Percentiles rank a stretch among this genome's conserved stretches.
Conservation (phyloP, 306 rosid genomes). For the Betula pendula region DNA sequence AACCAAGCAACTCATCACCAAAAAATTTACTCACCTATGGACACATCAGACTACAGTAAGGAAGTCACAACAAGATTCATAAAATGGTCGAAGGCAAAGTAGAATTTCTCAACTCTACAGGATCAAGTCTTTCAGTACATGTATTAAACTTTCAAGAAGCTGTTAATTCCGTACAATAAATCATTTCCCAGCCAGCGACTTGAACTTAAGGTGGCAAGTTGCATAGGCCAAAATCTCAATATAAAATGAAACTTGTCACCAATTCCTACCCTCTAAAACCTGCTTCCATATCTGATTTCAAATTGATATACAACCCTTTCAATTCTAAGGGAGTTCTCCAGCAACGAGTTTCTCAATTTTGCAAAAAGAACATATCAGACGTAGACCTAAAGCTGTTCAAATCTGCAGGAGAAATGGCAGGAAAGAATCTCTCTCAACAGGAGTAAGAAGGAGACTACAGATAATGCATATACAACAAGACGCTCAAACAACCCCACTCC, state of each 20-base stretch:
- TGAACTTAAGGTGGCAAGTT: slow-evolving; percentile 4
- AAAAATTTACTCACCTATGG: background rate
- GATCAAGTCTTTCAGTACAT: background rate
- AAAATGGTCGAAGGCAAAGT: background rate
- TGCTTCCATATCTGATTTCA: slow-evolving; percentile 6
- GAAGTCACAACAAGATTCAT: background rate
- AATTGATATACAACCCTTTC: background rate
- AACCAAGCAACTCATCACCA: background rate
- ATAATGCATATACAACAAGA: background rate
- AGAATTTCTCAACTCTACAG: background rate
- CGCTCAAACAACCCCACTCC: background rate
- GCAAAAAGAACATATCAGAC: slow-evolving; percentile 10
- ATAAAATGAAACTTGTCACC: slow-evolving; percentile 8
- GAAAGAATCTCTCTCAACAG: background rate
- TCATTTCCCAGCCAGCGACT: slow-evolving; percentile 18
- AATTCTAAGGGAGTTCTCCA: slow-evolving; percentile 1
- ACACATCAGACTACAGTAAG: background rate
- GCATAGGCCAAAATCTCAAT: background rate
- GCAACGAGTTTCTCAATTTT: background rate
- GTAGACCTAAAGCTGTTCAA: slow-evolving; percentile 3
- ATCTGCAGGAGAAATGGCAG: slow-evolving; percentile 20
- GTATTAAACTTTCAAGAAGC: background rate
- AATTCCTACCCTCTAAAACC: slow-evolving; percentile 21
- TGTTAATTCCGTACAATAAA: slow-evolving; percentile 4
- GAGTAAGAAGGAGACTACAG: background rate